Conservation (phyloP, 345 rosid genomes). For the Ailanthus altissimus region DNA sequence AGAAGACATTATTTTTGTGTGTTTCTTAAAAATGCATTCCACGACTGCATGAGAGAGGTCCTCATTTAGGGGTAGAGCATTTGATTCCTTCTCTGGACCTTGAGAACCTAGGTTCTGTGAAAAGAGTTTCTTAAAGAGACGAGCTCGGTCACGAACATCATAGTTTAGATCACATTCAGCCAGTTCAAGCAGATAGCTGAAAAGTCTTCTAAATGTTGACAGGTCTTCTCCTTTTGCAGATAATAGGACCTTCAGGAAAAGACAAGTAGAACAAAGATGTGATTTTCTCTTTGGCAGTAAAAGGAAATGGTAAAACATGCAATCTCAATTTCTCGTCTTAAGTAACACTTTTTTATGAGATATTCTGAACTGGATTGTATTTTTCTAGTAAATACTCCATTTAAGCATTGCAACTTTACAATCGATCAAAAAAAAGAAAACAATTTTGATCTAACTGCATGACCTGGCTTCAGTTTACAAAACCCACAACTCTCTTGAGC, state of each 20-base stretch:
- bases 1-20: slow-evolving; percentile 42
- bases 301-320: slow-evolving; percentile 19
- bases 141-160: slow-evolving; percentile 95
- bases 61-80: slow-evolving; percentile 39
- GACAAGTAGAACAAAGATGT: slow-evolving; percentile 16
- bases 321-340: background rate
- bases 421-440: background rate
- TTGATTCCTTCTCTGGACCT: slow-evolving; percentile 41
- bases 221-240: slow-evolving; percentile 54
- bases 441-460: background rate
- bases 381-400: background rate
- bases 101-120: slow-evolving; percentile 40
- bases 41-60: slow-evolving; percentile 42
- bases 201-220: slow-evolving; percentile 47
- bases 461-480: background rate
- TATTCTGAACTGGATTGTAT: background rate
- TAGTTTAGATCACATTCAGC: slow-evolving; percentile 80
- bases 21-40: slow-evolving; percentile 59
- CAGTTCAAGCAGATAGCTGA: slow-evolving; percentile 77
- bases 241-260: slow-evolving; percentile 52
- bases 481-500: background rate
- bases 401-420: background rate
- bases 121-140: slow-evolving; percentile 61
- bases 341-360: background rate
- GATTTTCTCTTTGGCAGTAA: slow-evolving; percentile 14